These are phyloP conservation scores for Prunus mira DNA, from an alignment of 306 rosid genomes.

Conservation along the genomic window DNA sequence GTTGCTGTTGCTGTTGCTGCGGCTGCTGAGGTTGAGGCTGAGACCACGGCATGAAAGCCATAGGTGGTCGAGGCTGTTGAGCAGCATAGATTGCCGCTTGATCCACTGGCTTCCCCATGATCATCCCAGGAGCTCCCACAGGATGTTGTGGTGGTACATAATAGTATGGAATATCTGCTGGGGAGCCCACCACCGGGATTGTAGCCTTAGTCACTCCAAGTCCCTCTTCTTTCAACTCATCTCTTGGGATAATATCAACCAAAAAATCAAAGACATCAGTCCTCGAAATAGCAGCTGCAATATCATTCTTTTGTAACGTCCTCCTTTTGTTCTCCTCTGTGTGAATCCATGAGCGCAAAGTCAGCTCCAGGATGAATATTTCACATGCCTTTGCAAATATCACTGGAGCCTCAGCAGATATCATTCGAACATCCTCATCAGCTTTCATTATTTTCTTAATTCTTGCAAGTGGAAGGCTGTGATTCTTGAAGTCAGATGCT, in stretches of 20 bases:
- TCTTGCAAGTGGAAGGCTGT: constrained; percentile 65
- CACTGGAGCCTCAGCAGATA: constrained; percentile 79
- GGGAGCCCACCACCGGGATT: constrained; percentile 59
- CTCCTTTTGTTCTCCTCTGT: constrained; percentile 81
- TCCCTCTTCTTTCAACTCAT: constrained; percentile 79
- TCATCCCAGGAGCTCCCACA: constrained; percentile 61
- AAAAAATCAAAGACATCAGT: constrained; percentile 74
- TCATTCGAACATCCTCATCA: constrained; percentile 88
- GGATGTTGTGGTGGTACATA: constrained; percentile 64
- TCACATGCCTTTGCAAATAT: constrained; percentile 83
- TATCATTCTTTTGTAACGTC: constrained; percentile 75
- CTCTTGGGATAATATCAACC: constrained; percentile 79
- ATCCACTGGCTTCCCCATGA: constrained; percentile 79
- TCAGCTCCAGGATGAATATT: constrained; percentile 74
- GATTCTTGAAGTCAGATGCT: constrained; percentile 63
- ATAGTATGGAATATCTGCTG: constrained; percentile 65
- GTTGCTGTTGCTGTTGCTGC: constrained; percentile 52
- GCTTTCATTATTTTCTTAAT: constrained; percentile 84
- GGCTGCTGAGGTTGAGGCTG: constrained; percentile 52
- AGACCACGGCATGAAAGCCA: constrained; percentile 81
- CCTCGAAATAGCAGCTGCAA: constrained; percentile 74
- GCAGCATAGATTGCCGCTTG: constrained; percentile 46
- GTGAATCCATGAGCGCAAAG: constrained; percentile 83
- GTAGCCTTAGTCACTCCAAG: constrained; percentile 65
- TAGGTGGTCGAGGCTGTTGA: constrained; percentile 59